Evolutionary conservation across 164 flowering plant genomes (phyloP).

Genomic region (Sedum album): DNA sequence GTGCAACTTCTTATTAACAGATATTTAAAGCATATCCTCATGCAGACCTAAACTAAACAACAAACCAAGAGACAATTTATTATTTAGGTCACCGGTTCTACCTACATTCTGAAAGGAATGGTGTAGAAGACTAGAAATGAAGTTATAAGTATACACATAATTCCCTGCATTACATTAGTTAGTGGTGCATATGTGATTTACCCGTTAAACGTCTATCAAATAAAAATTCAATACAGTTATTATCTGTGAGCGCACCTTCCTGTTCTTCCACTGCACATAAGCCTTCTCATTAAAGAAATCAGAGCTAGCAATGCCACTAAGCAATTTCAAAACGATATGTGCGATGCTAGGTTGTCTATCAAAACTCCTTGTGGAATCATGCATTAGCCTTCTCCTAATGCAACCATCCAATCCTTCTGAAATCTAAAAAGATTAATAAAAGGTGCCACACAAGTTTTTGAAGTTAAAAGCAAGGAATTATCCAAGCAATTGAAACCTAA

Average conservation of each 20-base stretch:
- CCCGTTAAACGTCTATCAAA: neutral
- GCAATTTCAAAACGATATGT: constrained; percentile 46
- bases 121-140: neutral
- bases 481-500: neutral
- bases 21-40: neutral
- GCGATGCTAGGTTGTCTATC: constrained; percentile 42
- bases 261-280: constrained; percentile 63
- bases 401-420: constrained; percentile 63
- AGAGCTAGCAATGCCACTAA: constrained; percentile 39
- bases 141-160: neutral
- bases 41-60: neutral
- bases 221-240: neutral
- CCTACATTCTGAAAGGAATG: neutral
- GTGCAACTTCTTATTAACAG: no score
- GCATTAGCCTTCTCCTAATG: constrained; percentile 41
- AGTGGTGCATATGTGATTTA: neutral
- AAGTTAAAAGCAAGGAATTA: neutral
- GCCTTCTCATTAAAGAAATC: constrained; percentile 50
- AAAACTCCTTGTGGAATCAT: constrained; percentile 27
- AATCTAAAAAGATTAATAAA: constrained; percentile 29
- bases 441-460: neutral
- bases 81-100: neutral
- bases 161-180: no score
- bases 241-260: constrained; percentile 40
- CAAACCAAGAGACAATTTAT: neutral